Evolutionary conservation across 2,329 filamentous ascomycete genomes (phyloP), one percentile per base, ranked within the genome.

Genomic region (Helotiales sp.): DNA sequence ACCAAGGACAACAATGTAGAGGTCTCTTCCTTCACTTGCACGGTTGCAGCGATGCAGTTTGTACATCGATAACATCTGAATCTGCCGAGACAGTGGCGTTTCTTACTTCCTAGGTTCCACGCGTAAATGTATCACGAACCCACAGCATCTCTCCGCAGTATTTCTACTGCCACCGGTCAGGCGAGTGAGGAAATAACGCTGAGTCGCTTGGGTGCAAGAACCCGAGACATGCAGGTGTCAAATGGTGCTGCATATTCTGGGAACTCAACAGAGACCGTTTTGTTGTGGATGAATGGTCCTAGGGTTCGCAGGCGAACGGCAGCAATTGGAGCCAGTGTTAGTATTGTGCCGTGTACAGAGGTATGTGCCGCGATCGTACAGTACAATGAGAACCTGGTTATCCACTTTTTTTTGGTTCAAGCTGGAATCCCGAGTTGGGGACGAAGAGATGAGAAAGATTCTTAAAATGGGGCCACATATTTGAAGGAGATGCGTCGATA

Each of bases 211-310:
- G 40, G 34, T 46, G 53, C 49, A 5, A 36, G 38, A 31, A 29
- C 53, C 57, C 57, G 57, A 59, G 49, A 59, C 57, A 56, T 59
- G 53, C 57, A 55, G 53, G 29, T 59, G 57, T 59, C 53, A 59
- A 56, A n/a, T 56, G 33, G 25, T 27, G 53, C 31, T 59, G 52
- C 52, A 51, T 56, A 49, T 51, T n/a, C 47, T 55, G 52, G 52
- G 27, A n/a, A 52, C 24, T 52, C 24, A 8, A 42, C 46, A 12
- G 22, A 25, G 31, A n/a, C 17, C 30, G 17, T 51, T 22, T 54
- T 51, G 15, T 17, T 5, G 17, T 13, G n/a, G 17, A 25, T 13
- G 30, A 55, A n/a, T 24, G 27, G 10, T 19, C 19, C n/a, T n/a
- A 42, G 47, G 38, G 30, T 17, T 52, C 27, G 22, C 22, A 44